Evolutionary conservation across 352 stramenopile species (phyloP).

Genomic region (Phytophthora sojae): DNA sequence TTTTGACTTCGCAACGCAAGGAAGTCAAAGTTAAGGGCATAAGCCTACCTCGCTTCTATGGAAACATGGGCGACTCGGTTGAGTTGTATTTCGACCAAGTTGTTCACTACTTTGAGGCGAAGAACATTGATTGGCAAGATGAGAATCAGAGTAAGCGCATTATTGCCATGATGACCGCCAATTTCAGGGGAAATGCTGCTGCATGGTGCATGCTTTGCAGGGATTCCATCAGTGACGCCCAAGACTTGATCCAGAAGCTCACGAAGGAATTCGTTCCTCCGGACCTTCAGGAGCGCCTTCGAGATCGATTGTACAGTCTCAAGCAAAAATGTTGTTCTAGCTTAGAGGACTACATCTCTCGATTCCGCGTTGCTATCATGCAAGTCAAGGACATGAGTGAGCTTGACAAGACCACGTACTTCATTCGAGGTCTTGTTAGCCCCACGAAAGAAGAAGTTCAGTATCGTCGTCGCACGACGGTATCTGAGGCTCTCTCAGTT

Average conservation of each 20-base stretch:
- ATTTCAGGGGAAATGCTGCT: background rate
- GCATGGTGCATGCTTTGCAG: background rate
- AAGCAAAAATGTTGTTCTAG: background rate
- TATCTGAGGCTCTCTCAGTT: background rate
- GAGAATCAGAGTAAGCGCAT: background rate
- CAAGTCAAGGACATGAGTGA: constrained; percentile 1
- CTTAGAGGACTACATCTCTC: constrained; percentile 1
- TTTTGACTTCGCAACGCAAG: background rate
- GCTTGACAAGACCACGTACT: background rate
- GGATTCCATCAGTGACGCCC: background rate
- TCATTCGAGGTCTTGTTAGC: background rate
- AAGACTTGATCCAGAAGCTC: background rate
- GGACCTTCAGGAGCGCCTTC: background rate
- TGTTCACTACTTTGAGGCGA: background rate
- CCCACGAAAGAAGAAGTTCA: background rate
- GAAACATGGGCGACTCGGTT: background rate
- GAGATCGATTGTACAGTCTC: constrained; percentile 1
- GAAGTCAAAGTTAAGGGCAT: background rate
- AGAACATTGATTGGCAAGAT: background rate
- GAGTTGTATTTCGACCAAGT: background rate
- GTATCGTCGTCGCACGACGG: background rate
- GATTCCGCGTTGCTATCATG: background rate
- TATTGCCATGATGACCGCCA: background rate
- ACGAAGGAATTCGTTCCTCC: background rate
- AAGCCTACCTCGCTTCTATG: constrained; percentile 1